Evolutionary conservation across 2,329 filamentous ascomycete species (phyloP), one percentile per base, ranked within the genome.

Genomic region (Aspergillus nomiae): DNA sequence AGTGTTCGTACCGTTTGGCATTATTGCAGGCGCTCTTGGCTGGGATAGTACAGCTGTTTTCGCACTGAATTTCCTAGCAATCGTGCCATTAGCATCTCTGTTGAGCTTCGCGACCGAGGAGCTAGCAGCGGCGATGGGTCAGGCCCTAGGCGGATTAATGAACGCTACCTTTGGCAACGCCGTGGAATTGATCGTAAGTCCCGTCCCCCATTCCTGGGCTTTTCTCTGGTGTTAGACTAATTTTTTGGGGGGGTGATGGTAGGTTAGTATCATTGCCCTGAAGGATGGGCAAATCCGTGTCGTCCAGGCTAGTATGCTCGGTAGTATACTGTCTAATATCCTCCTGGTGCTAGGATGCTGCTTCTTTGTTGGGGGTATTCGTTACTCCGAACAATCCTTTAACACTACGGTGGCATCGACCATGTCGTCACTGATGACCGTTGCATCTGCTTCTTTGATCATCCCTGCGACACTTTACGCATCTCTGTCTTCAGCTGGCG

Each of bases 271-370:
- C 70, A 90, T 98, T 67, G 95, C 95, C 21, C 85, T 99, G 53
- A 87, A 84, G 68, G 88, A 95, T 70, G 88, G 89, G 66, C 91
- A 98, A 80, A 96, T 97, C 74, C 89, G 94, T 71, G 94, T 98
- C 68, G 94, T 98, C n/a, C 95, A 98, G 81, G 91, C 94, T 24
- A 96, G 92, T 67, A 98, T 98, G 94, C 88, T 98, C 38, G 94
- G 95, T 55, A 96, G 92, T 73, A 96, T 98, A 70, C 84, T 98
- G 45, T 97, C 94, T 68, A 98, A 98, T 78, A 89, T 97, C 67
- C 85, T 98, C 9, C 87, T 98, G 26, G 94, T 93, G 54, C 85
- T 93, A 74, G 90, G 90, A 70, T 92, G 91, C 84, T 92, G 90
- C 78, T 92, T 92, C 81, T 82, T 93, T 68, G 85, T 91, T 60